Conservation (phyloP, 352 stramenopile genomes). For the Globisporangium recalcitrans region DNA sequence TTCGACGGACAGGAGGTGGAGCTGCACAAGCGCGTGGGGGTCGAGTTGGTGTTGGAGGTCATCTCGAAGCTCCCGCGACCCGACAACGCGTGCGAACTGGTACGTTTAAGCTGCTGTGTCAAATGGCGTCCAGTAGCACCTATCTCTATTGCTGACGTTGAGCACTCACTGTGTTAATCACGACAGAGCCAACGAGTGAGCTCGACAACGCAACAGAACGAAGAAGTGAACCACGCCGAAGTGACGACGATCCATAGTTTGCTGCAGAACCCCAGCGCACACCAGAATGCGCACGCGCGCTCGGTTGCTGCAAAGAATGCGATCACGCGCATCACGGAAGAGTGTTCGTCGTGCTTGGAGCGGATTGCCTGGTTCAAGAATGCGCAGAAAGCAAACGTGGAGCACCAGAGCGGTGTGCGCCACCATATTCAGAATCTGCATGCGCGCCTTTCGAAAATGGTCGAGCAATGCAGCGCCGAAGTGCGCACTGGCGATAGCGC, state of each 20-base stretch:
- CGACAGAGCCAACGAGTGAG: background rate
- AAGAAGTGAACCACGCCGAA: slow-evolving; percentile 15
- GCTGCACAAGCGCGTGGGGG: slow-evolving; percentile 11
- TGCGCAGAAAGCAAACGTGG: slow-evolving; percentile 11
- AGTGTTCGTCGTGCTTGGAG: slow-evolving; percentile 35
- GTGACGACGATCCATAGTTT: slow-evolving; percentile 6
- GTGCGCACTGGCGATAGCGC: slow-evolving; percentile 22
- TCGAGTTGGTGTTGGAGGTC: slow-evolving; percentile 21
- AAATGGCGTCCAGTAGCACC: too few relatives aligned
- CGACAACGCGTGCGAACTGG: slow-evolving; percentile 7
- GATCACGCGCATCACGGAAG: slow-evolving; percentile 37
- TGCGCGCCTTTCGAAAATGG: slow-evolving; percentile 16
- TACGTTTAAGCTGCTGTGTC: slow-evolving; percentile 3
- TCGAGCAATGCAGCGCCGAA: slow-evolving; percentile 18
- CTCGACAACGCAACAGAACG: background rate
- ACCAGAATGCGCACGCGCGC: slow-evolving; percentile 23
- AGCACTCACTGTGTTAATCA: background rate
- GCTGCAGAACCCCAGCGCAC: slow-evolving; percentile 8
- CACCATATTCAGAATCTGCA: slow-evolving; percentile 23
- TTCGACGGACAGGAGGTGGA: slow-evolving; percentile 1
- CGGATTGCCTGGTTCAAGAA: slow-evolving; percentile 29
- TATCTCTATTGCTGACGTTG: too few relatives aligned
- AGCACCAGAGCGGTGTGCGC: slow-evolving; percentile 19
- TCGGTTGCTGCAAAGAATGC: slow-evolving; percentile 34
- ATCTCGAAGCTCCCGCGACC: slow-evolving; percentile 13